Base-by-base conservation (phyloP, 1,139 yeast genomes). In the Geotrichum histeridarum region DNA sequence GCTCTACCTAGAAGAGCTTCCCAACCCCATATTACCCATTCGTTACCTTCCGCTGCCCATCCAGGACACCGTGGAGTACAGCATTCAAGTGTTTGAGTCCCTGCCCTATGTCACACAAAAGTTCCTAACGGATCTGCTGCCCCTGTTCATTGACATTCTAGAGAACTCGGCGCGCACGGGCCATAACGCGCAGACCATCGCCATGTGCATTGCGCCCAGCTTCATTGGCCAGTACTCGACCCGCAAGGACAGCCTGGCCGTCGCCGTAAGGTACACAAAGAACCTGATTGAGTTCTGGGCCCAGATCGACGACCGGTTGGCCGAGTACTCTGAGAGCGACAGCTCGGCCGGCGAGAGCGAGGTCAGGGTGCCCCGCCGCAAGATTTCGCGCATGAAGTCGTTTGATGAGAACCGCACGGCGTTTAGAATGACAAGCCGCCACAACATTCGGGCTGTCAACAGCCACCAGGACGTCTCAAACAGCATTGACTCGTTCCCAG, bases 1-100 rank as follows among this genome's bases (percentile, higher is more conserved):
- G 53, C 62, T 67, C 38, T 73, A 67, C 57, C 59, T 73, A 32
- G 59, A 66, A 22, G 66, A 67, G 50, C 62, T 73, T 22, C 75
- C 75, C 2, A 54, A 55, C 17, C 73, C 77, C 1, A 61, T 73
- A 8, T 50, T 73, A 4, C 68, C 71, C 2, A 46, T 65, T 9
- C 46, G 57, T 8, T 35, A 53, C 22, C 57, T 70, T 11, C 62
- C 60, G 2, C 61, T 69, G 31, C 73, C 73, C 1, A 50, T 68
- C 15, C 58, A 58, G 41, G 70, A 67, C 50, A 59, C 64, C 1
- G 53, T 58, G n/a, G 65, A 62, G 22, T 68, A 67, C 57, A 60
- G 65, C 8, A 45, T 58, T 17, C 54, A 46, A 3, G 60, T 63
- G 6, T 54, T 65, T 12, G 36, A 51, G 6, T 45, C 56, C 11